These are phyloP conservation scores for Cladochytrium replicatum DNA, from an alignment of 192 early-diverging fungal genomes.

Conservation along the genomic window DNA sequence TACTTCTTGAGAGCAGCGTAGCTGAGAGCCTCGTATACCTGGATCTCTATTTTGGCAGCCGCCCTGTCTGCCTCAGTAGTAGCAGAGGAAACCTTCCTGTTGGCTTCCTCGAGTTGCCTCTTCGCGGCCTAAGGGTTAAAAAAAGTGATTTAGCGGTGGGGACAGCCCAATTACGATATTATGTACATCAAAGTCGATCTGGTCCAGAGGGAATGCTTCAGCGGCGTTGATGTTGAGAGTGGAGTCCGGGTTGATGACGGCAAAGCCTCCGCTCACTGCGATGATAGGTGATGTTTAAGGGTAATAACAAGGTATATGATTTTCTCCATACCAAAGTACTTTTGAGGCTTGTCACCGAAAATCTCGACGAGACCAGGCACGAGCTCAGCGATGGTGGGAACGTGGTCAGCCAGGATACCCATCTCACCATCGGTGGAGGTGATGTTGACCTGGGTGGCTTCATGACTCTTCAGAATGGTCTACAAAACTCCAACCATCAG, in stretches of 20 bases:
- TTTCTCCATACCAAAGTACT: conserved; percentile 73
- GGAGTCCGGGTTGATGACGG: conserved; percentile 92
- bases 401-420: conserved; percentile 97
- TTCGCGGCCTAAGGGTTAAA: conserved; percentile 47
- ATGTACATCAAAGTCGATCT: conserved; percentile 69
- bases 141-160: not conserved
- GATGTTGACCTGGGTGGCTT: conserved; percentile 88
- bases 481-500: too few species aligned
- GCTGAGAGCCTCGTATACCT: conserved; percentile 81
- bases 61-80: conserved; percentile 70
- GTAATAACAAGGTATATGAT: conserved; percentile 3
- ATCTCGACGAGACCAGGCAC: conserved; percentile 83
- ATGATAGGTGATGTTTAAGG: conserved; percentile 1
- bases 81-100: conserved; percentile 47
- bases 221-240: conserved; percentile 93
- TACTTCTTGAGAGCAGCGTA: conserved; percentile 51
- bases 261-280: conserved; percentile 89
- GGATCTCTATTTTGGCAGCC: conserved; percentile 74
- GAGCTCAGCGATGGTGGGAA: conserved; percentile 93
- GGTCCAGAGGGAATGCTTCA: conserved; percentile 83
- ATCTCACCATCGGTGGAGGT: conserved; percentile 87
- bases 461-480: conserved; percentile 58
- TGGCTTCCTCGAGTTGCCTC: conserved; percentile 70
- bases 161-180: not conserved
- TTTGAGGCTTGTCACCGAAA: conserved; percentile 65